Percentiles rank a stretch among this genome's conserved stretches.
Evolutionary conservation across 805 yeast species (phyloP).

Genomic region (Groenewaldozyma tartarivorans): DNA sequence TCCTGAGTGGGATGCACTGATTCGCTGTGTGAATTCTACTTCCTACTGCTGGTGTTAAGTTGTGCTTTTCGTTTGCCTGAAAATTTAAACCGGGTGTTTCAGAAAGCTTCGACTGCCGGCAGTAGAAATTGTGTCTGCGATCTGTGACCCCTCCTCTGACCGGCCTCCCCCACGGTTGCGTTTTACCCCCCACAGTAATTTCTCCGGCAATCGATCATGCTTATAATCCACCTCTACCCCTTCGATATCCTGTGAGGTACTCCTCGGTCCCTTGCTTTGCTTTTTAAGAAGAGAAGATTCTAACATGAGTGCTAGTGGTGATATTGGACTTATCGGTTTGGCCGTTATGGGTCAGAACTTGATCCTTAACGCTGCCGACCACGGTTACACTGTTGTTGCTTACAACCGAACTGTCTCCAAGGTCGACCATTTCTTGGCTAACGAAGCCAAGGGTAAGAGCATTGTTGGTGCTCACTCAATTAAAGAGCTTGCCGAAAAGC

Average conservation of each 20-base stretch:
- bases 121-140: too few species aligned
- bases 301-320: constrained; percentile 29
- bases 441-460: constrained; percentile 94
- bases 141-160: too few species aligned
- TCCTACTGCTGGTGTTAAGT: too few species aligned
- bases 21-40: too few species aligned
- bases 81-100: too few species aligned
- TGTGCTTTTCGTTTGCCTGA: too few species aligned
- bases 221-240: neutral
- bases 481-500: constrained; percentile 74
- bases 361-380: constrained; percentile 96
- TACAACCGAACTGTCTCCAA: constrained; percentile 95
- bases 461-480: constrained; percentile 93
- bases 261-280: neutral
- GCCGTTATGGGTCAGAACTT: constrained; percentile 99
- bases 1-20: too few species aligned
- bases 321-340: constrained; percentile 96
- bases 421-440: constrained; percentile 86
- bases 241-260: neutral
- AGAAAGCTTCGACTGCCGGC: too few species aligned
- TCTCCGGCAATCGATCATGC: neutral
- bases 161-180: too few species aligned
- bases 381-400: constrained; percentile 96
- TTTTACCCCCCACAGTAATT: constrained; percentile 1
- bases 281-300: neutral